A percentile compares a stretch with the other conserved stretches of the same genome.
Evolutionary conservation across 495 filamentous ascomycete genomes (phyloP).

Genomic region (Tuber aestivum): DNA sequence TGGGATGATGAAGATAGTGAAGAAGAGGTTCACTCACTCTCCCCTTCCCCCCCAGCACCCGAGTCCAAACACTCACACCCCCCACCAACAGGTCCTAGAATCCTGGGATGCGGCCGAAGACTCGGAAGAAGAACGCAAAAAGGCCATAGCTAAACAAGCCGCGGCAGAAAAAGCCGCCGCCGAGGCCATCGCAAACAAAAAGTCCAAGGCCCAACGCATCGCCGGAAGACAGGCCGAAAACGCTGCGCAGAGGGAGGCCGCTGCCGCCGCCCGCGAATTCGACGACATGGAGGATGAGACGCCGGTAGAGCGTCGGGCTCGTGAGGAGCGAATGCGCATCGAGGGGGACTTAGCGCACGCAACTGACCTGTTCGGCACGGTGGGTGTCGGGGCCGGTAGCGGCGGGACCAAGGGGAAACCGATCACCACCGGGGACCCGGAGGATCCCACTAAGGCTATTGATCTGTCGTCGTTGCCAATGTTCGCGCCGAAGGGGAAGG

Average conservation of each 20-base stretch:
- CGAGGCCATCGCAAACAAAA: constrained; percentile 88
- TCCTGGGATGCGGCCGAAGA: constrained; percentile 97
- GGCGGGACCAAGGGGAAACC: constrained; percentile 51
- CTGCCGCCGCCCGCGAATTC: constrained; percentile 53
- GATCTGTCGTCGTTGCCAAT: constrained; percentile 72
- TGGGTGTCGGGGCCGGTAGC: constrained; percentile 60
- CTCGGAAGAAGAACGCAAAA: constrained; percentile 92
- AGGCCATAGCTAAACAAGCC: constrained; percentile 64
- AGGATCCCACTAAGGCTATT: constrained; percentile 68
- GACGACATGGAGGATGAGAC: constrained; percentile 62
- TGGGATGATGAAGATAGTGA: constrained; percentile 91
- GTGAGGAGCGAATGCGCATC: constrained; percentile 56
- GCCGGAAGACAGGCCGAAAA: constrained; percentile 59
- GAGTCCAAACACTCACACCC: constrained; percentile 1
- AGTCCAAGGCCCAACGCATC: constrained; percentile 80
- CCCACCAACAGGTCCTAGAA: constrained; percentile 66
- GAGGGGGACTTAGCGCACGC: constrained; percentile 87
- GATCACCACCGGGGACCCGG: constrained; percentile 59
- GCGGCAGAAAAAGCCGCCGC: constrained; percentile 83
- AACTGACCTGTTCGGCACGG: constrained; percentile 77
- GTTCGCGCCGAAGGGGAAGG: constrained; percentile 84
- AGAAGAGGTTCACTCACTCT: constrained; percentile 62
- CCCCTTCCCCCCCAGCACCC: background rate
- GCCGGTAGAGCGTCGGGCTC: constrained; percentile 62
- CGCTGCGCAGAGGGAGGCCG: constrained; percentile 49